phyloP scores from a whole-genome alignment of 2,329 filamentous ascomycete genomes.

The Aspergillus sp. region DNA sequence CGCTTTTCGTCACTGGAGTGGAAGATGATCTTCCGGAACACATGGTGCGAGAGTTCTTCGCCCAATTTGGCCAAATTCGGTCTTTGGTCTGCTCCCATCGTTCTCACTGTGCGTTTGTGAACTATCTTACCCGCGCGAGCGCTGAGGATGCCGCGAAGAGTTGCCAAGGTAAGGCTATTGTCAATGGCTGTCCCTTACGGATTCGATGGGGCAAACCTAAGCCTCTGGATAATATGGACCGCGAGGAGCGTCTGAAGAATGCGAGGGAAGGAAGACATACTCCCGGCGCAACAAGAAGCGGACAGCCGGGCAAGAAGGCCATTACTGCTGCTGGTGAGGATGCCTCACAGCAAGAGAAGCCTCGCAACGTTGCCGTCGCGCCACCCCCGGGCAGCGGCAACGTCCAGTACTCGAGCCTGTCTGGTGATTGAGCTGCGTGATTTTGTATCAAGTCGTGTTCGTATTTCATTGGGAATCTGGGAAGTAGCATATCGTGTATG shows the following conservation, averaged over 20 bases:
- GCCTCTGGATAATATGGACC: constrained; percentile 83
- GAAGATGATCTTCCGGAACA: constrained; percentile 94
- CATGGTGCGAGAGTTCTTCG: constrained; percentile 84
- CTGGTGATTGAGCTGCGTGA: constrained; percentile 56
- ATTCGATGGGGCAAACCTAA: constrained; percentile 91
- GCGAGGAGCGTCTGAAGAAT: constrained; percentile 73
- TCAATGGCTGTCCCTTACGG: constrained; percentile 81
- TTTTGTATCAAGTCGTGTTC: constrained; percentile 4
- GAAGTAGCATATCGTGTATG: constrained; percentile 17
- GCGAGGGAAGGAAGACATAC: constrained; percentile 65
- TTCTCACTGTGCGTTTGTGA: constrained; percentile 94
- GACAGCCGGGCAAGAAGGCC: constrained; percentile 23
- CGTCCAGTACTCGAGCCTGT: constrained; percentile 74
- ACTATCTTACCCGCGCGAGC: constrained; percentile 74
- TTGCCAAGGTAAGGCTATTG: constrained; percentile 79
- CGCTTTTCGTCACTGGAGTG: constrained; percentile 86
- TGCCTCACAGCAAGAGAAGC: constrained; percentile 28
- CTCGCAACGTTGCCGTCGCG: constrained; percentile 49
- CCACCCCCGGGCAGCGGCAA: constrained; percentile 72
- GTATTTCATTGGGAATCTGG: constrained; percentile 16
- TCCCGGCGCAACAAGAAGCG: constrained; percentile 42
- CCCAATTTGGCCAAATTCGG: constrained; percentile 78
- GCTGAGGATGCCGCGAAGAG: constrained; percentile 79
- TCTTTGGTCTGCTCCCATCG: constrained; percentile 94
- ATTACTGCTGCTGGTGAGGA: constrained; percentile 36